Evolutionary conservation across 1,284 basidiomycete genomes (phyloP), one percentile per base, ranked within the genome.

Genomic region (Malassezia yamatoensis): DNA sequence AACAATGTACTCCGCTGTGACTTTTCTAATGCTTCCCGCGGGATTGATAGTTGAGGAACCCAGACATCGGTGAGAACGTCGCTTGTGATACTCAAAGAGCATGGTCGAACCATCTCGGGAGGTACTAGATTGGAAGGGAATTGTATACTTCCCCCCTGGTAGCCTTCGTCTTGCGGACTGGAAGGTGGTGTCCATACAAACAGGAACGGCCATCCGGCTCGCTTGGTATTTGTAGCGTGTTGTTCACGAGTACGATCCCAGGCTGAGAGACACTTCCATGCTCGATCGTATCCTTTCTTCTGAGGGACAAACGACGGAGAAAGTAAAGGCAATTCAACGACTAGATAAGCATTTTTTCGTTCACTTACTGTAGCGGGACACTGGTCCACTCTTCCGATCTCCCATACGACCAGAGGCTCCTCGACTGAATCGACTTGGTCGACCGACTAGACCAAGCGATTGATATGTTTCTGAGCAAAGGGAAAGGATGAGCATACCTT

Each of bases 401-500:
- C 61, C 68, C n/a, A 61, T 61, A 7, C 69, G 58, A n/a, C 71
- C 71, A 0, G 68, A 70, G 2, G 69, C 49, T 24, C 59, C 40
- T 15, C 61, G 60, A 0, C 61, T 59, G 33, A 66, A 68, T 40
- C 68, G 66, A 42, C 65, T 61, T 1, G 66, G 63, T 13, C 70
- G 57, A 11, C 71, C 71, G 4, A 64, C 63, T 9, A 73, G 60
- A 12, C 71, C 71, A 2, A 73, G 63, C 4, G 63, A 63, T 44
- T 70, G 69, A 45, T 73, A 73, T 12, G 71, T 73, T n/a, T 70
- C 67, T 40, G 67, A 67, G 46, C 57, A 61, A 1, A 73, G 60
- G 3, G 67, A 69, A 2, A 73, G 65, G 15, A 68, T 58, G 3
- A 73, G 62, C n/a, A 62, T 66, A 20, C 58, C 59, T 18, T 68